phyloP scores from a whole-genome alignment of 495 filamentous ascomycete species.

The Hyaloscypha hepaticicola region DNA sequence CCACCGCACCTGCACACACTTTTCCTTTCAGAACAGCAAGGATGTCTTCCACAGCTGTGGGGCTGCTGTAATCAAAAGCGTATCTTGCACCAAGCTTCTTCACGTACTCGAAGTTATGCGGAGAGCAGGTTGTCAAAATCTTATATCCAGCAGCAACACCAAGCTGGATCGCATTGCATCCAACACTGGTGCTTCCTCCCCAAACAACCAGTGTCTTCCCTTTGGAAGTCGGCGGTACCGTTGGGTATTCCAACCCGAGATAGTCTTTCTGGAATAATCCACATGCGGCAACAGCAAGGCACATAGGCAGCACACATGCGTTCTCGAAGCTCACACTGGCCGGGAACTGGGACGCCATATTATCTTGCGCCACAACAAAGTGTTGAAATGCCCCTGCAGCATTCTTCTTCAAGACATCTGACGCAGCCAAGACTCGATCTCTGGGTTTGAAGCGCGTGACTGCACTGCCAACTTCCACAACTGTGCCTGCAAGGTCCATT shows the following conservation, averaged over 20 bases:
- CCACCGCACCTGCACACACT: constrained; percentile 4
- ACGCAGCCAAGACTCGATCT: constrained; percentile 37
- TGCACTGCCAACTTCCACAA: constrained; percentile 45
- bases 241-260: constrained; percentile 14
- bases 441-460: constrained; percentile 46
- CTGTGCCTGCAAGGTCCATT: constrained; percentile 52
- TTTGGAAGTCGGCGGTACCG: neutral
- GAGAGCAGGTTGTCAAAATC: constrained; percentile 40
- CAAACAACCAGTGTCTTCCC: constrained; percentile 16
- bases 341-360: constrained; percentile 35
- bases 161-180: constrained; percentile 39
- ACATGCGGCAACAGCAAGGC: constrained; percentile 41
- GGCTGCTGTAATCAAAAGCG: constrained; percentile 18
- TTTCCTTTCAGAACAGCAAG: constrained; percentile 6
- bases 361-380: neutral
- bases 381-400: constrained; percentile 12
- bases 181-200: constrained; percentile 31
- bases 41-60: constrained; percentile 3
- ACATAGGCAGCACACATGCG: constrained; percentile 45
- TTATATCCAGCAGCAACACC: constrained; percentile 36
- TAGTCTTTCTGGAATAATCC: constrained; percentile 37
- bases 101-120: constrained; percentile 37
- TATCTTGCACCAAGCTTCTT: constrained; percentile 37
- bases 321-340: constrained; percentile 35
- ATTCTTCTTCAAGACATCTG: constrained; percentile 9